phyloP scores from a whole-genome alignment of 495 filamentous ascomycete genomes.

The Penicillium psychrofluorescens region DNA sequence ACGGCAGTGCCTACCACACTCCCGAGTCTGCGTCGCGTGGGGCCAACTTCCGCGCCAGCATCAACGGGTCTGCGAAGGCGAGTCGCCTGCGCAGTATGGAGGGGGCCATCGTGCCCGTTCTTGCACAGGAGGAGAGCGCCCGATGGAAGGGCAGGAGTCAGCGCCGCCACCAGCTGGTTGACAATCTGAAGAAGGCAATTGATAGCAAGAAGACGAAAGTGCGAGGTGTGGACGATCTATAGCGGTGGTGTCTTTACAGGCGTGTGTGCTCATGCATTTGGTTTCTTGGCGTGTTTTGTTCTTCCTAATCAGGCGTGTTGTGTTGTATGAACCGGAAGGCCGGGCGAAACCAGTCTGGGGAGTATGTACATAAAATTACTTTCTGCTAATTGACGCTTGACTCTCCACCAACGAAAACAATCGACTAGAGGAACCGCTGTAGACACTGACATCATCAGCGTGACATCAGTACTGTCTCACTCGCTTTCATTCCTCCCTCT shows the following conservation, averaged over 20 bases:
- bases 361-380: slow-evolving; percentile 2
- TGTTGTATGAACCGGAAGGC: too few relatives aligned
- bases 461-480: slow-evolving; percentile 8
- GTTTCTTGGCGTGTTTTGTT: not conserved
- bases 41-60: slow-evolving; percentile 34
- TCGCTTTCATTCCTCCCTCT: not conserved
- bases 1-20: slow-evolving; percentile 46
- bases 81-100: slow-evolving; percentile 37
- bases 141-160: slow-evolving; percentile 50
- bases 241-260: slow-evolving; percentile 3
- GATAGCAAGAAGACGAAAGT: slow-evolving; percentile 30
- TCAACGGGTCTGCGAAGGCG: slow-evolving; percentile 39
- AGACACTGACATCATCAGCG: slow-evolving; percentile 16
- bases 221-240: slow-evolving; percentile 29
- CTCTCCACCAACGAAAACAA: not conserved
- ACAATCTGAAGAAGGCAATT: slow-evolving; percentile 31
- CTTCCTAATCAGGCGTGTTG: not conserved
- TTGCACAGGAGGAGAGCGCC: slow-evolving; percentile 46
- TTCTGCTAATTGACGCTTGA: too few relatives aligned
- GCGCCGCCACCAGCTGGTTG: slow-evolving; percentile 48
- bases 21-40: slow-evolving; percentile 42
- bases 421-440: not conserved
- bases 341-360: too few relatives aligned
- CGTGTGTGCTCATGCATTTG: not conserved
- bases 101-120: slow-evolving; percentile 21